These are phyloP conservation scores for Scalesia atractyloides DNA, from an alignment of 129 eudicot genomes.

Conservation along the genomic window DNA sequence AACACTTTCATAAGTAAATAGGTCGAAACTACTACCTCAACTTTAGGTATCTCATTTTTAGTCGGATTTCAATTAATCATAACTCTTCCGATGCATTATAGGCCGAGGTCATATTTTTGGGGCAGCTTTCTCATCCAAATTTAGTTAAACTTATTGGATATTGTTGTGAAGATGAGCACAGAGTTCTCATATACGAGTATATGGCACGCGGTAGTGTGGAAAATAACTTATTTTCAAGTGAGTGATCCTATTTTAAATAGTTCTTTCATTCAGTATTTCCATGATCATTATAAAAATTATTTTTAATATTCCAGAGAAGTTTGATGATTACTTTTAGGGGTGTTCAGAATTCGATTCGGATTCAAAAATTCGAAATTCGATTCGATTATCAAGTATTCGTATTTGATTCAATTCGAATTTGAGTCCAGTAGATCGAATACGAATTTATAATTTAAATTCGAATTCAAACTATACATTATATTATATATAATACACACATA, in stretches of 20 bases:
- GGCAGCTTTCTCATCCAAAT: conserved; percentile 97
- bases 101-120: conserved; percentile 96
- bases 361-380: too few relatives aligned
- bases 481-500: too few relatives aligned
- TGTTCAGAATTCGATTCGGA: too few relatives aligned
- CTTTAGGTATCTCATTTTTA: background rate
- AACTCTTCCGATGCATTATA: conserved; percentile 35
- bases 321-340: background rate
- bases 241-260: conserved; percentile 27
- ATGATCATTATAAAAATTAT: background rate
- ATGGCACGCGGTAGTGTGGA: conserved; percentile 94
- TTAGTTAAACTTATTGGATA: conserved; percentile 89
- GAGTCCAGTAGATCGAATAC: too few relatives aligned
- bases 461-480: too few relatives aligned
- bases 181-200: conserved; percentile 87
- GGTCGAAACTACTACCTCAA: background rate
- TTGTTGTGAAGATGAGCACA: conserved; percentile 88
- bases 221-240: conserved; percentile 83
- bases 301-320: conserved; percentile 2
- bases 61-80: background rate
- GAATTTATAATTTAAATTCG: too few relatives aligned
- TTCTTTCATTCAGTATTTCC: conserved; percentile 8
- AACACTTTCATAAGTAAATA: background rate
- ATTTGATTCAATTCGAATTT: too few relatives aligned
- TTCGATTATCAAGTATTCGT: too few relatives aligned